Evolutionary conservation across 345 rosid genomes (phyloP), one percentile per base, ranked within the genome.

Genomic region (Populus tremula): DNA sequence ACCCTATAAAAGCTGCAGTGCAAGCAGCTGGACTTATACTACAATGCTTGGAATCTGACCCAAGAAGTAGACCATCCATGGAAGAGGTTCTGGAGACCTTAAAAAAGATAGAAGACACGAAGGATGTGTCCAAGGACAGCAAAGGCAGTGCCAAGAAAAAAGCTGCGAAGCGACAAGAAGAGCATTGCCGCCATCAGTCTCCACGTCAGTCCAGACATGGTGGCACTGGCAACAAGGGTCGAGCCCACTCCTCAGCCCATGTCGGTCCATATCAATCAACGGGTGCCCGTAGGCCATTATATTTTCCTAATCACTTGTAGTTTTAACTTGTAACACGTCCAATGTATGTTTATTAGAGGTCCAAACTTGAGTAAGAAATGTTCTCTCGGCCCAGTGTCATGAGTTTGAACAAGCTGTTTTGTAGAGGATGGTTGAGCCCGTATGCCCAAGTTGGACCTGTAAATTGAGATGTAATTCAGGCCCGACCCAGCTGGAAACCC

Each of bases 1-100:
- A 86, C 88, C 91, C 98, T 2, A 5, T 79, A 20, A 78, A 79
- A 36, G 97, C 84, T 2, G 94, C 87, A 9, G 14, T 39, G 33
- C 81, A 33, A 74, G 83, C 84, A 4, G 98, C 92, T 6, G 83
- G 67, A 53, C 87, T 94, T 8, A 82, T 91, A 16, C 43, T 77
- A 4, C 78, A 72, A 47, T 94, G 98, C 77, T 56, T 93, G 36
- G 89, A 90, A 69, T 69, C 76, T 3, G 98, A 93, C 25, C 97
- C 89, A 0, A 91, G 75, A 78, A 85, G n/a, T 53, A 84, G 98
- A 17, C 98, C 98, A 0, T 83, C 92, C 2, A 94, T 93, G 98
- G 89, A 87, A 29, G 76, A 91, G 18, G 90, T 94, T 13, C 67
- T 89, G 64, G 81, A 77, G 27, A 85, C 74, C 6, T 69, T 94